Conservation (phyloP, 805 yeast species). For the Saccharomycopsis sp. region DNA sequence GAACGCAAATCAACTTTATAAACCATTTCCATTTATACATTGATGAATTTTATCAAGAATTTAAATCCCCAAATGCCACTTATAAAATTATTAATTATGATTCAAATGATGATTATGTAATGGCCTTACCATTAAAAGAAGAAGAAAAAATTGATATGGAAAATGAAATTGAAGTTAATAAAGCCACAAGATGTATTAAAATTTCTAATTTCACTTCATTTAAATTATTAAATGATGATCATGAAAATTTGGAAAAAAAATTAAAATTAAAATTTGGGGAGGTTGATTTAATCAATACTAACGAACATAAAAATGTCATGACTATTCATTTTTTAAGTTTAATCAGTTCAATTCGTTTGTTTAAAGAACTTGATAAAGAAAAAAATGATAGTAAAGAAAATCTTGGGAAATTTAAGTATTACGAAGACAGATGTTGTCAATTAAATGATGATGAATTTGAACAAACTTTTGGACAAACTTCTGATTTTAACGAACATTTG, state of each 20-base stretch:
- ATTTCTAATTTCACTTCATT: slow-evolving; percentile 13
- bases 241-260: slow-evolving; percentile 18
- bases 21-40: slow-evolving; percentile 14
- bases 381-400: background rate
- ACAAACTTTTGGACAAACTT: slow-evolving; percentile 14
- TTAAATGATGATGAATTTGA: slow-evolving; percentile 17
- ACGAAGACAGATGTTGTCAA: slow-evolving; percentile 15
- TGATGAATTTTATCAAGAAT: slow-evolving; percentile 14
- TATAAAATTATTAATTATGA: slow-evolving; percentile 13
- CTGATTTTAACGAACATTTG: slow-evolving; percentile 10
- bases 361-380: slow-evolving; percentile 2
- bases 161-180: slow-evolving; percentile 11
- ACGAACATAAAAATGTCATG: slow-evolving; percentile 15
- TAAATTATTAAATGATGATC: slow-evolving; percentile 16
- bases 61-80: slow-evolving; percentile 13
- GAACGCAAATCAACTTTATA: slow-evolving; percentile 15
- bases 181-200: slow-evolving; percentile 15
- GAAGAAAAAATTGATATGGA: slow-evolving; percentile 8
- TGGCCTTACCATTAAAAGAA: background rate
- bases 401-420: slow-evolving; percentile 8
- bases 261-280: slow-evolving; percentile 14
- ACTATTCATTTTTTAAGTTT: slow-evolving; percentile 15
- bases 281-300: slow-evolving; percentile 17
- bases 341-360: slow-evolving; percentile 10
- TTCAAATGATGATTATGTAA: slow-evolving; percentile 4